Conservation (phyloP, 148 eudicot genomes). For the Hydrangea macrophylla region DNA sequence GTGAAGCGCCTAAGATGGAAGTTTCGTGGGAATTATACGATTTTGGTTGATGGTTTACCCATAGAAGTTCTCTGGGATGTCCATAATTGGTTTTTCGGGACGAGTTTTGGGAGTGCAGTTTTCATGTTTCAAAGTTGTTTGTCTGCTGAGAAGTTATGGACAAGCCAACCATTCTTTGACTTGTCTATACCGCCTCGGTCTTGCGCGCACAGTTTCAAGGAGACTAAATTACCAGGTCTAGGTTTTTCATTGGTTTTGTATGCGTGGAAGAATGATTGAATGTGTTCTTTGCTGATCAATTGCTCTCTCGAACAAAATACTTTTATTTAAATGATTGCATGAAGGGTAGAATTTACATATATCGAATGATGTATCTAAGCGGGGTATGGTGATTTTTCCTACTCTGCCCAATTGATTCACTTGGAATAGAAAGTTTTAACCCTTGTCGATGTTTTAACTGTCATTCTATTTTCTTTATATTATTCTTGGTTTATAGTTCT, state of each 20-base stretch:
- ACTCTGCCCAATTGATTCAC: neutral
- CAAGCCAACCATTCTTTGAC: slow-evolving; percentile 17
- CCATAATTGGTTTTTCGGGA: slow-evolving; percentile 42
- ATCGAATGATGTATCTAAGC: neutral
- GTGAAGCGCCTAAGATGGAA: slow-evolving; percentile 47
- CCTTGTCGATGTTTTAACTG: neutral
- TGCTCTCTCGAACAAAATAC: slow-evolving; percentile 6
- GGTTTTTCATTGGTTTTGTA: slow-evolving; percentile 44
- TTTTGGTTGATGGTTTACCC: slow-evolving; percentile 43
- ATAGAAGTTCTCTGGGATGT: slow-evolving; percentile 56
- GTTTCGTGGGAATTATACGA: slow-evolving; percentile 43
- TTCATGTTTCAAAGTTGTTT: slow-evolving; percentile 47
- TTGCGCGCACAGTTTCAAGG: slow-evolving; percentile 26
- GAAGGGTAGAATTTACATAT: slow-evolving; percentile 9
- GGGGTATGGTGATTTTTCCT: neutral
- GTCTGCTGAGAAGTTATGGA: slow-evolving; percentile 46
- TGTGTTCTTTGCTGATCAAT: neutral
- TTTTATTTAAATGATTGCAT: slow-evolving; percentile 4
- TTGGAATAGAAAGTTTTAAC: neutral
- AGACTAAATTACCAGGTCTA: slow-evolving; percentile 31
- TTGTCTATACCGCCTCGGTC: slow-evolving; percentile 15
- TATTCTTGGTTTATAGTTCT: neutral
- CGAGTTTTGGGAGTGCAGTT: slow-evolving; percentile 32
- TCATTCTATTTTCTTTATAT: neutral
- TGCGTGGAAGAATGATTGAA: slow-evolving; percentile 58